Conservation (phyloP, 2,329 filamentous ascomycete genomes). For the Fusarium xyrophilum region DNA sequence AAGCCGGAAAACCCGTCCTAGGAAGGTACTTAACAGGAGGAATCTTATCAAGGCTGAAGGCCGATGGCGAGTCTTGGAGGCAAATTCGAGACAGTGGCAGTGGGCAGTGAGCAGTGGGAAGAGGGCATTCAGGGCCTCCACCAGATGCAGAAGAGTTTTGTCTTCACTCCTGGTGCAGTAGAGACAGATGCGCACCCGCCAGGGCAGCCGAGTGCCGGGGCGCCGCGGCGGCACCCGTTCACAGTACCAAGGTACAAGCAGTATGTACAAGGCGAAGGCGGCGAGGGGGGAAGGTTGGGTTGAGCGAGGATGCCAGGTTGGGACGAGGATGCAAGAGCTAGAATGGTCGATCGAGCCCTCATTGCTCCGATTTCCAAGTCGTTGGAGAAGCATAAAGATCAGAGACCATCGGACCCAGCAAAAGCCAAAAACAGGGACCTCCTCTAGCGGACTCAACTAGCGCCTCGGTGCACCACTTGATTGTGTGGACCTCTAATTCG, state of each 20-base stretch:
- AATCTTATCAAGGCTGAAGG: slow-evolving; percentile 7
- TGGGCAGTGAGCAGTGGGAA: slow-evolving; percentile 1
- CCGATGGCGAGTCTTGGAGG: slow-evolving; percentile 18
- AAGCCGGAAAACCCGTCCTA: slow-evolving; percentile 2
- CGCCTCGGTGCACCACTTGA: not conserved
- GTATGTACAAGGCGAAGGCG: slow-evolving; percentile 13
- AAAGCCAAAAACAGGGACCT: slow-evolving; percentile 39
- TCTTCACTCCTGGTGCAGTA: not conserved
- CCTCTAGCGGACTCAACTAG: slow-evolving; percentile 30
- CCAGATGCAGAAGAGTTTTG: slow-evolving; percentile 25
- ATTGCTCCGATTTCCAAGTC: slow-evolving; percentile 47
- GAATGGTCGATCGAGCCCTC: slow-evolving; percentile 42
- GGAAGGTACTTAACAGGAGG: slow-evolving; percentile 15
- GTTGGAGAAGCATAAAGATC: slow-evolving; percentile 39
- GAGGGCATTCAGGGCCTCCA: slow-evolving; percentile 31
- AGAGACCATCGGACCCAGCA: slow-evolving; percentile 40
- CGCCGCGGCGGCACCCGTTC: slow-evolving; percentile 13
- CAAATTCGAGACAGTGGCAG: slow-evolving; percentile 9
- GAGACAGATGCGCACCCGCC: slow-evolving; percentile 1
- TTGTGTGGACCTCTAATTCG: not conserved
- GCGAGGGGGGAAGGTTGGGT: slow-evolving; percentile 11
- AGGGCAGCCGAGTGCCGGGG: slow-evolving; percentile 32
- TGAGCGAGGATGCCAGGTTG: slow-evolving; percentile 25
- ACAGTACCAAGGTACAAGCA: not conserved
- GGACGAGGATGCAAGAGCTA: slow-evolving; percentile 27